Percentiles rank a stretch among this genome's conserved stretches.
Evolutionary conservation across 192 early-diverging fungal genomes (phyloP).

Genomic region (Polychytrium aggregatum): DNA sequence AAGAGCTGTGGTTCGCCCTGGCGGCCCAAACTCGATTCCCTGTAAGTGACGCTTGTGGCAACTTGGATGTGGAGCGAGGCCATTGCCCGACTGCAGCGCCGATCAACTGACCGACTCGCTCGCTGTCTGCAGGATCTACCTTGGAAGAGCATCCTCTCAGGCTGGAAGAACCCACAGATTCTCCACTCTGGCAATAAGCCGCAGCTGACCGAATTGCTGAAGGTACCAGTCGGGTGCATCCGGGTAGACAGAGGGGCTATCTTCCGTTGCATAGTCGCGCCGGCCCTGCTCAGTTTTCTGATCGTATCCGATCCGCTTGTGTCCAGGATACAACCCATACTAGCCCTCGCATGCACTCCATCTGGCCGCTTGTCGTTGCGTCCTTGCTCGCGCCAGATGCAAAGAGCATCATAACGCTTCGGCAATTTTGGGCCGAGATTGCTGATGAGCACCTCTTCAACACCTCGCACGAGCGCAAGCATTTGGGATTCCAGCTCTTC

Average conservation of each 20-base stretch:
- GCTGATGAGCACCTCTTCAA: slow-evolving; percentile 65
- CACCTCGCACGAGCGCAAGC: slow-evolving; percentile 71
- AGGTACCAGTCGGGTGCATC: slow-evolving; percentile 3
- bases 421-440: slow-evolving; percentile 31
- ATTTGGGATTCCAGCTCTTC: slow-evolving; percentile 80
- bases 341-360: slow-evolving; percentile 63
- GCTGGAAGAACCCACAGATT: too few species aligned
- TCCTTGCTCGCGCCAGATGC: too few species aligned
- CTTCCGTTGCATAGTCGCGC: neutral
- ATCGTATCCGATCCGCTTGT: too few species aligned
- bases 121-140: neutral
- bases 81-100: too few species aligned
- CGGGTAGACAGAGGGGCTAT: neutral
- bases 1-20: too few species aligned
- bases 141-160: slow-evolving; percentile 2
- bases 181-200: slow-evolving; percentile 17
- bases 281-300: neutral
- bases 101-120: too few species aligned
- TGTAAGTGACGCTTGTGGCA: too few species aligned
- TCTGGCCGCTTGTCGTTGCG: slow-evolving; percentile 50
- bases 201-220: slow-evolving; percentile 20
- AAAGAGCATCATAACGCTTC: too few species aligned
- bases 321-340: slow-evolving; percentile 8
- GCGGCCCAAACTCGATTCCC: too few species aligned
- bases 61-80: too few species aligned